Base-by-base conservation (phyloP, 1,284 basidiomycete species). In the Moesziomyces globuligerus region DNA sequence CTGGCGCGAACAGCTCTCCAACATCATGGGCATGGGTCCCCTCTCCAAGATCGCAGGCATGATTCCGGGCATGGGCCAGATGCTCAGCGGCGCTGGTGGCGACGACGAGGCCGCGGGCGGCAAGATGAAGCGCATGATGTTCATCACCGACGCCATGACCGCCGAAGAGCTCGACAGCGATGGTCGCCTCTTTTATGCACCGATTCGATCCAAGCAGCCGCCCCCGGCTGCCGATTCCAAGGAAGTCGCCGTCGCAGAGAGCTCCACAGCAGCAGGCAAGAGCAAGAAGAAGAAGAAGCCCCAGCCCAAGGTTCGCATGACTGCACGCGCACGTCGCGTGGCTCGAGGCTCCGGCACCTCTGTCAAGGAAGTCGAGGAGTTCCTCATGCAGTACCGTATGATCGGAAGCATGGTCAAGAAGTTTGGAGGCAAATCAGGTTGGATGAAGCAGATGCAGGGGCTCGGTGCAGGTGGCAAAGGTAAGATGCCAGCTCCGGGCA, bases 11-110 rank as follows among this genome's bases (percentile, higher is more conserved):
- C 95, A 99, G 84, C 90, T 99, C 57, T 89, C 90, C 66, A 97
- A 93, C 79, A 91, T 99, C 72, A 97, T 97, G 94, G 92, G 91
- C 81, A 97, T 99, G 96, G 95, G 95, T 23, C 94, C 95, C 5
- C 88, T 99, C 56, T 93, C 91, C 78, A 98, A 98, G 85, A 94
- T 99, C 75, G 94, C 95, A 15, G 94, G 92, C 20, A 98, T 98
- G 94, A 98, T 99, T 64, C 95, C 95, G 3, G 95, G 95, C 28
- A 88, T 99, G 75, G 90, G 91, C 70, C 92, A 93, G 38, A 86
- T 98, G 81, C 87, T 98, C 55, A 79, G 80, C 38, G 76, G 72
- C n/a, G 64, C 50, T 8, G 76, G 74, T 7, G 81, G 76, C 7
- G 94, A 92, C 37, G 92, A 93, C 80, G 94, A 96, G 81, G 95